Evolutionary conservation across 2,329 filamentous ascomycete species (phyloP), one percentile per base, ranked within the genome.

Genomic region (Penicillium sp.): DNA sequence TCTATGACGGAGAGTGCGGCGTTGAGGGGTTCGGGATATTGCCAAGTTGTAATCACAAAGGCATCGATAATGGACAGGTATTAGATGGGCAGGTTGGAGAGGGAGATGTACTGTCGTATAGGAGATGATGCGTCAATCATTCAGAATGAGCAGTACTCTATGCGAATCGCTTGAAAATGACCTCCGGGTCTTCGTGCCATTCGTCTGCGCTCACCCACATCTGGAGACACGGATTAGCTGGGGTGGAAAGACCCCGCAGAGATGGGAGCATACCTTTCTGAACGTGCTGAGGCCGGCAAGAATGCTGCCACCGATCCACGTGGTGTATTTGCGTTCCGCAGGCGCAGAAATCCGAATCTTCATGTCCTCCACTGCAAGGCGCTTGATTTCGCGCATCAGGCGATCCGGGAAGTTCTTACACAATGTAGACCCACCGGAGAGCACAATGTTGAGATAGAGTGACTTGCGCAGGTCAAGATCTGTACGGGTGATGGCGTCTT

Each of bases 201-300:
- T 98, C 93, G 63, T 97, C 93, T 64, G 95, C 91, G 70, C 89
- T 95, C 61, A 98, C 93, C 89, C 93, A 97, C 93, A 98, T 98
- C 91, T 95, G 64, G 40, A n/a, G 21, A 19, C 7, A 7, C 26
- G 4, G 11, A 33, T 51, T 34, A 42, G 36, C 16, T 15, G 14
- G 19, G 4, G n/a, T 26, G 2, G 1, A 29, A 16, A 10, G 13
- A n/a, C 3, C 7, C 18, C 15, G 21, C 11, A 21, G 16, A 11
- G 39, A 28, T 20, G 15, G 77, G 65, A 13, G 36, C 47, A 29
- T 68, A 93, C 89, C 86, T 97, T 98, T 75, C 91, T 84, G 73
- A 98, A 98, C 39, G 93, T 98, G 74, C 91, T 97, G 68, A 98
- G 71, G 5, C 93, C 91, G 21, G 93, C 93, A 53, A 98, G 74